Percentiles rank a stretch among this genome's conserved stretches.
Evolutionary conservation across 208 protist genomes (phyloP).

Genomic region (Crithidia fasciculata): DNA sequence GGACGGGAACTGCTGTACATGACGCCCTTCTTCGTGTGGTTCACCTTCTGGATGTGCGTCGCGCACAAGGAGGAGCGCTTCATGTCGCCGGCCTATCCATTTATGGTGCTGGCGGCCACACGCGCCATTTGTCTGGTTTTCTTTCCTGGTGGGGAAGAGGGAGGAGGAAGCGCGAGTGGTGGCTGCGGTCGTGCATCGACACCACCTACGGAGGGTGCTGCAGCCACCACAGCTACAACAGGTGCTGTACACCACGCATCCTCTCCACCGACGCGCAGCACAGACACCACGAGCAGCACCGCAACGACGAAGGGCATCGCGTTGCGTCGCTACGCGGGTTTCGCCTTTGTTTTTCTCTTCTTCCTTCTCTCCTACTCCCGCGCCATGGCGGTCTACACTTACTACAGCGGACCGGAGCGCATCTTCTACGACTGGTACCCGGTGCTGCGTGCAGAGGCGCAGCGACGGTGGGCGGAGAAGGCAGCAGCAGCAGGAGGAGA

Average conservation of each 20-base stretch:
- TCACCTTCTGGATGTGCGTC: constrained; percentile 84
- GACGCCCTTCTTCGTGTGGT: constrained; percentile 88
- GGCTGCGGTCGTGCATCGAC: background rate
- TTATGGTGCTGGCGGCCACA: constrained; percentile 84
- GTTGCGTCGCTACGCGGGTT: constrained; percentile 15
- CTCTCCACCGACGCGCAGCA: background rate
- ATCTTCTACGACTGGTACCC: constrained; percentile 64
- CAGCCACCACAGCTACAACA: background rate
- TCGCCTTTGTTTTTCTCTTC: constrained; percentile 54
- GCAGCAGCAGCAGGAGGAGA: background rate
- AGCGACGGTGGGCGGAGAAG: constrained; percentile 6
- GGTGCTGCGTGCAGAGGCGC: constrained; percentile 47
- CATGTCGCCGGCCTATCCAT: constrained; percentile 93
- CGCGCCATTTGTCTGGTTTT: constrained; percentile 45
- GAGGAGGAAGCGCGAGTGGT: background rate
- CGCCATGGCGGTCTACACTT: constrained; percentile 63
- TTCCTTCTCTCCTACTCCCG: constrained; percentile 64
- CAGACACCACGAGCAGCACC: background rate
- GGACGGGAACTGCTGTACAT: constrained; percentile 63
- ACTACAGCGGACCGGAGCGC: constrained; percentile 80
- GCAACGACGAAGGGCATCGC: background rate
- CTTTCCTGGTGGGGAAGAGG: constrained; percentile 18
- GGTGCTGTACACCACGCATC: background rate
- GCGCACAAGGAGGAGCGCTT: constrained; percentile 97
- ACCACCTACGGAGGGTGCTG: background rate